Percentiles rank a stretch among this genome's conserved stretches.
These are phyloP conservation scores for Syzygium grande DNA, from an alignment of 345 rosid species.

Conservation along the genomic window DNA sequence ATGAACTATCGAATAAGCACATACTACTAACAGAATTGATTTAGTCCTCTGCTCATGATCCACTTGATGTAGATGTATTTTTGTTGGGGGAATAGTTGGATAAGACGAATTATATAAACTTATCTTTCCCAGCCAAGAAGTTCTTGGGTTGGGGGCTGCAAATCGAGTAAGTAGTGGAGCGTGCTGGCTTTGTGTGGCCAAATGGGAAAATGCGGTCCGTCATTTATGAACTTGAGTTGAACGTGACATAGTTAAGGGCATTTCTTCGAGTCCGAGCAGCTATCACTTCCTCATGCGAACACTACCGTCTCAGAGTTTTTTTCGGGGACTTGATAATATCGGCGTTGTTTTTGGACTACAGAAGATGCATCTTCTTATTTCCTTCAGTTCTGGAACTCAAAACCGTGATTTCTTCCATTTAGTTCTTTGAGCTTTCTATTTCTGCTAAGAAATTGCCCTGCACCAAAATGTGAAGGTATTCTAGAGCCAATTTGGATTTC, in stretches of 20 bases:
- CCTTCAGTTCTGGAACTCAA: not conserved
- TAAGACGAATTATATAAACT: not conserved
- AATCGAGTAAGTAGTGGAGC: not conserved
- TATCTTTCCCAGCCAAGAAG: not conserved
- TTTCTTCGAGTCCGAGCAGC: not conserved
- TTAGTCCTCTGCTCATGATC: not conserved
- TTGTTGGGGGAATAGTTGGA: not conserved
- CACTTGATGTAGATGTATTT: not conserved
- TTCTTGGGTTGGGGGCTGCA: not conserved
- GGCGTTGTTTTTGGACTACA: not conserved
- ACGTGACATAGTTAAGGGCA: not conserved
- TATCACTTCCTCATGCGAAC: not conserved
- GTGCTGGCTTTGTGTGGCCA: not conserved
- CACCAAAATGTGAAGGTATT: not conserved
- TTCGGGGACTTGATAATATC: not conserved
- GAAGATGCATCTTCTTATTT: not conserved
- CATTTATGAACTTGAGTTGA: not conserved
- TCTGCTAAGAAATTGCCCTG: not conserved
- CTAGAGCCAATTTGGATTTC: not conserved
- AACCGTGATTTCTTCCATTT: not conserved
- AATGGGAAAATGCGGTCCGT: not conserved
- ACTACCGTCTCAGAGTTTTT: not conserved
- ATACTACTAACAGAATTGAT: not conserved
- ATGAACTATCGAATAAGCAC: not conserved
- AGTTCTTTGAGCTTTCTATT: not conserved